Percentiles rank a stretch among this genome's conserved stretches.
Conservation (phyloP, 257 asterid genomes). For the Plectranthus barbatus region DNA sequence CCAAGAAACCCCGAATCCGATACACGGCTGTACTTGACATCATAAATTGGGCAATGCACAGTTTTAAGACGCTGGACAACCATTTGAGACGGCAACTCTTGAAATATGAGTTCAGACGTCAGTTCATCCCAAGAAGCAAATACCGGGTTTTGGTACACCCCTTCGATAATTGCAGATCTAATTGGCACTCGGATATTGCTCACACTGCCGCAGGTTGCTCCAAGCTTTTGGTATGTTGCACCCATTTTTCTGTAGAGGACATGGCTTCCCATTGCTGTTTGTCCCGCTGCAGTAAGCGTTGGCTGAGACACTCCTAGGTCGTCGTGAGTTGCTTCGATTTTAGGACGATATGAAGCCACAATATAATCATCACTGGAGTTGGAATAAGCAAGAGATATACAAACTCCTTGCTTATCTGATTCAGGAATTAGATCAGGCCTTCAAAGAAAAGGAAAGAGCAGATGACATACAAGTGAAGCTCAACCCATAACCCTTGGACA, state of each 20-base stretch:
- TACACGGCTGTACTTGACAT: slow-evolving; percentile 43
- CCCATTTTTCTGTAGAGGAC: slow-evolving; percentile 47
- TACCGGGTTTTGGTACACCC: slow-evolving; percentile 28
- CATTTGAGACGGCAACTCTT: slow-evolving; percentile 53
- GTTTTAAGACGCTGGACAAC: slow-evolving; percentile 36
- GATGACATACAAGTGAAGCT: no score
- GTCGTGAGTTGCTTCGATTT: slow-evolving; percentile 34
- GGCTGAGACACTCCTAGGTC: slow-evolving; percentile 39
- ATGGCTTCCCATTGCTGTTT: slow-evolving; percentile 53
- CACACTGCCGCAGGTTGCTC: slow-evolving; percentile 48
- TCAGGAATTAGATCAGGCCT: slow-evolving; percentile 67
- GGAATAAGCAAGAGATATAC: slow-evolving; percentile 77
- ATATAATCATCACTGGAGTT: slow-evolving; percentile 41
- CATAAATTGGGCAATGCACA: slow-evolving; percentile 40
- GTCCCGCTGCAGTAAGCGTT: slow-evolving; percentile 33
- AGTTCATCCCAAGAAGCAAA: slow-evolving; percentile 69
- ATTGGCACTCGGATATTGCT: slow-evolving; percentile 51
- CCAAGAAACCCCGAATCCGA: slow-evolving; percentile 43
- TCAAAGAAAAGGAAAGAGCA: slow-evolving; percentile 15
- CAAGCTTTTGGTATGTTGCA: slow-evolving; percentile 39
- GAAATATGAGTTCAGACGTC: slow-evolving; percentile 48
- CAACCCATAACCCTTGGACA: no score
- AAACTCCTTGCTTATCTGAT: slow-evolving; percentile 73
- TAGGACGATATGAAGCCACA: slow-evolving; percentile 92
- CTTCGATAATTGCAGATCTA: slow-evolving; percentile 58